These are phyloP conservation scores for Fusarium bactridioides DNA, from an alignment of 2,329 filamentous ascomycete genomes.

Conservation along the genomic window DNA sequence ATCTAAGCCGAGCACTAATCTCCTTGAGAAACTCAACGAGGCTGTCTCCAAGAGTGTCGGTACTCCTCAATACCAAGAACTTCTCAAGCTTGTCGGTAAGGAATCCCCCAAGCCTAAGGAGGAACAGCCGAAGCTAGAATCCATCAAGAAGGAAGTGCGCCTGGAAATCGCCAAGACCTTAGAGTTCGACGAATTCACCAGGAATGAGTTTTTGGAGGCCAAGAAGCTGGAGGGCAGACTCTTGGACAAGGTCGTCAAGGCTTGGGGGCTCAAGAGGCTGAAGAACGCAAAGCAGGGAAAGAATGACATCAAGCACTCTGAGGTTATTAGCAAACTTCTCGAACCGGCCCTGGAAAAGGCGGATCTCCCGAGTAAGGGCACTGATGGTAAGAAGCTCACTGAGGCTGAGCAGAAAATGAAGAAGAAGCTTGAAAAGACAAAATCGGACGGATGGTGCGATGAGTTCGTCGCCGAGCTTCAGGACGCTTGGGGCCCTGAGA, in stretches of 20 bases:
- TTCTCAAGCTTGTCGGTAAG: neutral
- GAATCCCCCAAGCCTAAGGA: neutral
- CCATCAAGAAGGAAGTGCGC: neutral
- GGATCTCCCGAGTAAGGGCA: neutral
- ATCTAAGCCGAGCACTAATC: neutral
- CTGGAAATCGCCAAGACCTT: neutral
- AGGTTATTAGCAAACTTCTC: neutral
- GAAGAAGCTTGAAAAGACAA: conserved; percentile 1
- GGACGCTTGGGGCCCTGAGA: neutral
- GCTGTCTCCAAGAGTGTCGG: neutral
- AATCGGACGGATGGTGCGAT: conserved; percentile 19
- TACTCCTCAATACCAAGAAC: neutral
- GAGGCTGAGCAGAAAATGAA: neutral
- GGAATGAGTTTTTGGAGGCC: neutral
- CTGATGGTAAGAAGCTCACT: neutral
- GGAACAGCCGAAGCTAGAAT: neutral
- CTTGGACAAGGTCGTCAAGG: neutral
- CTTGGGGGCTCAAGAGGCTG: neutral
- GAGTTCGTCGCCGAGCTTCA: conserved; percentile 1
- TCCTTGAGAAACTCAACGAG: conserved; percentile 8
- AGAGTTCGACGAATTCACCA: neutral
- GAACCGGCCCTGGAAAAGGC: neutral
- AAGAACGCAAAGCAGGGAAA: neutral
- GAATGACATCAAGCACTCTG: neutral
- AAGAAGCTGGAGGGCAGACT: neutral